Conservation (phyloP, 768 basidiomycete genomes). For the Coprinopsis marcescibilis region DNA sequence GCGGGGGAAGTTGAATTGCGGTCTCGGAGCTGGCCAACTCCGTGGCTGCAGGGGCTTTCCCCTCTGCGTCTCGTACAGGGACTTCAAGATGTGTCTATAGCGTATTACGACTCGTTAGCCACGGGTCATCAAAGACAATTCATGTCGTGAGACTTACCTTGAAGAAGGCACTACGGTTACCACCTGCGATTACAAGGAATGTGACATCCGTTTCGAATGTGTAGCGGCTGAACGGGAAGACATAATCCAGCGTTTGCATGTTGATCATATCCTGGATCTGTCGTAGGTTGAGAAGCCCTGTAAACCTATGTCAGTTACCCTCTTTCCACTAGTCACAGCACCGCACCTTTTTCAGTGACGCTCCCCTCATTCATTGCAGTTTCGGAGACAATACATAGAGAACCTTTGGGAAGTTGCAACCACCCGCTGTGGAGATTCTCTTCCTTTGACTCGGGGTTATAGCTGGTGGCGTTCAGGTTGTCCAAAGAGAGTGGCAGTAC, state of each 20-base stretch:
- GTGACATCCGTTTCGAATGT: constrained; percentile 68
- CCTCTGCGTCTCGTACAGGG: constrained; percentile 20
- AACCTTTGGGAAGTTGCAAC: constrained; percentile 64
- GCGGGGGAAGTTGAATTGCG: constrained; percentile 30
- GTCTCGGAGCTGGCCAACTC: neutral
- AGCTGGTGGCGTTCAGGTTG: constrained; percentile 50
- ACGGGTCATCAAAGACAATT: too few relatives aligned
- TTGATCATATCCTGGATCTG: constrained; percentile 60
- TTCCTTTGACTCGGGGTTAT: constrained; percentile 63
- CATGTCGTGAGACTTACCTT: constrained; percentile 36
- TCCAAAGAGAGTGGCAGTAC: constrained; percentile 58
- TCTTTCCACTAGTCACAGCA: neutral
- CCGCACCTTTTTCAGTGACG: constrained; percentile 49
- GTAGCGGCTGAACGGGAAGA: constrained; percentile 72
- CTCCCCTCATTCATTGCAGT: constrained; percentile 62
- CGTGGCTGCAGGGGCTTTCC: constrained; percentile 28
- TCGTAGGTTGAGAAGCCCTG: constrained; percentile 60
- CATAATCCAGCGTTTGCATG: constrained; percentile 63
- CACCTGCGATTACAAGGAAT: constrained; percentile 57
- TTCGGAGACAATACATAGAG: constrained; percentile 59
- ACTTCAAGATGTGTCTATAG: constrained; percentile 55
- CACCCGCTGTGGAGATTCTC: constrained; percentile 69
- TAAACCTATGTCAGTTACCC: neutral
- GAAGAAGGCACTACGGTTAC: constrained; percentile 68
- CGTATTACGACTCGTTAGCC: constrained; percentile 3